phyloP scores from a whole-genome alignment of 2,329 filamentous ascomycete species.

The Ophiocordyceps camponoti-floridani region DNA sequence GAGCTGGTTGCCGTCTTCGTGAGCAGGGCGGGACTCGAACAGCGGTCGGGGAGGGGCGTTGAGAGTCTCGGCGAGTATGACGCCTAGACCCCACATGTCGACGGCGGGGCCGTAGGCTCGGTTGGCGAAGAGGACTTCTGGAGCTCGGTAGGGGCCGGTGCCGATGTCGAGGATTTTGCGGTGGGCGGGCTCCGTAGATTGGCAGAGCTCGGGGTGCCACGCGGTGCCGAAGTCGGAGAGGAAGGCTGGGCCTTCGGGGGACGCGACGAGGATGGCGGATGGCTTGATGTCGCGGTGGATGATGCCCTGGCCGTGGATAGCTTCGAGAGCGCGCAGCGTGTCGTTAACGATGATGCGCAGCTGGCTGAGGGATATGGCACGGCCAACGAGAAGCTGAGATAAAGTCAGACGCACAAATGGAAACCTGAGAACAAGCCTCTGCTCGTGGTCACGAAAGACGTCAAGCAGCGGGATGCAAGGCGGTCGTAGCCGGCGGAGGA shows the following conservation, averaged over 20 bases:
- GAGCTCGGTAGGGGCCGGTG: constrained; percentile 77
- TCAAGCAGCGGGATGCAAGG: constrained; percentile 50
- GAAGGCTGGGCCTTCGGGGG: constrained; percentile 51
- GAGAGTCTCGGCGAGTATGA: constrained; percentile 63
- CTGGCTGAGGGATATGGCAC: constrained; percentile 10
- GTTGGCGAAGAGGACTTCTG: constrained; percentile 79
- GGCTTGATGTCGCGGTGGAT: constrained; percentile 93
- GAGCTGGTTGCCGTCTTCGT: constrained; percentile 79
- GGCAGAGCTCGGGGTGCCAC: constrained; percentile 49
- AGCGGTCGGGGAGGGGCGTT: constrained; percentile 38
- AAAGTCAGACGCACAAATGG: constrained; percentile 68
- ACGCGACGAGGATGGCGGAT: constrained; percentile 62
- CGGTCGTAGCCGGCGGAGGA: constrained; percentile 42
- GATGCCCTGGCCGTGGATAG: constrained; percentile 58
- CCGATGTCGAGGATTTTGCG: constrained; percentile 83
- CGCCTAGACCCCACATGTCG: constrained; percentile 82
- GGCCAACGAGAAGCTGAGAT: constrained; percentile 37
- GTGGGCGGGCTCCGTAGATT: constrained; percentile 44
- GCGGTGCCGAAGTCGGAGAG: constrained; percentile 87
- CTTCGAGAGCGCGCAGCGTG: constrained; percentile 50
- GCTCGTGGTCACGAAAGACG: constrained; percentile 52
- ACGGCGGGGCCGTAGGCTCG: constrained; percentile 51
- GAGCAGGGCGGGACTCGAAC: constrained; percentile 57
- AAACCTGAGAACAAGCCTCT: constrained; percentile 63
- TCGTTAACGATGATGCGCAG: constrained; percentile 37